Conservation (phyloP, 2,329 filamentous ascomycete species). For the Cryoendolithus antarcticus region DNA sequence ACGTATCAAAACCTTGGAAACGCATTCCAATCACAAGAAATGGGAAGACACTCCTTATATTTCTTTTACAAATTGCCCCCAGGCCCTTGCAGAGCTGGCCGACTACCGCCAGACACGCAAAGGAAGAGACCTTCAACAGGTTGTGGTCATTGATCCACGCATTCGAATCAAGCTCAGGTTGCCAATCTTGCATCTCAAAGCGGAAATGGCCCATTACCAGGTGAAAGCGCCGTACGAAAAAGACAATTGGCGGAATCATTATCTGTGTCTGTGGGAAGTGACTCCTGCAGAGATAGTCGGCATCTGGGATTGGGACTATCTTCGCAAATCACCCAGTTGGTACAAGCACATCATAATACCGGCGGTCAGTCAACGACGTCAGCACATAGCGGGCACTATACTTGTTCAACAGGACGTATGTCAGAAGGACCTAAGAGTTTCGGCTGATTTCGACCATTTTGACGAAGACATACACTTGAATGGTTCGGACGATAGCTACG, state of each 20-base stretch:
- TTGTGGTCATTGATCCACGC: conserved; percentile 10
- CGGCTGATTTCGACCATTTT: neutral
- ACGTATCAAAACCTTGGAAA: conserved; percentile 1
- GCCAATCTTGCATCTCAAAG: conserved; percentile 8
- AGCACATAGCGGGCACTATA: neutral
- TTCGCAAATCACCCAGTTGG: conserved; percentile 7
- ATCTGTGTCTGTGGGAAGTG: conserved; percentile 13
- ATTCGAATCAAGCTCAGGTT: conserved; percentile 7
- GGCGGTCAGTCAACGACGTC: conserved; percentile 5
- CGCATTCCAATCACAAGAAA: conserved; percentile 1
- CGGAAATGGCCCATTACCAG: conserved; percentile 9
- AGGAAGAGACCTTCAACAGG: conserved; percentile 1
- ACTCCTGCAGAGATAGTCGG: conserved; percentile 10
- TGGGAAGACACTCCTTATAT: conserved; percentile 4
- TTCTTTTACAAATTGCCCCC: conserved; percentile 4
- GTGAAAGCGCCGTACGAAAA: conserved; percentile 7
- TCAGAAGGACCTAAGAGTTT: neutral
- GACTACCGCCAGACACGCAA: neutral
- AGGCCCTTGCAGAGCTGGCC: neutral
- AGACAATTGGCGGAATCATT: conserved; percentile 9
- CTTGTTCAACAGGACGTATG: neutral
- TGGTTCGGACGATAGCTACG: no score
- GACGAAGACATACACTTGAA: neutral
- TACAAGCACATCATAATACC: conserved; percentile 9
- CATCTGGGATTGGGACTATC: conserved; percentile 7